phyloP scores from a whole-genome alignment of 805 yeast species.

The Starmerella powellii region DNA sequence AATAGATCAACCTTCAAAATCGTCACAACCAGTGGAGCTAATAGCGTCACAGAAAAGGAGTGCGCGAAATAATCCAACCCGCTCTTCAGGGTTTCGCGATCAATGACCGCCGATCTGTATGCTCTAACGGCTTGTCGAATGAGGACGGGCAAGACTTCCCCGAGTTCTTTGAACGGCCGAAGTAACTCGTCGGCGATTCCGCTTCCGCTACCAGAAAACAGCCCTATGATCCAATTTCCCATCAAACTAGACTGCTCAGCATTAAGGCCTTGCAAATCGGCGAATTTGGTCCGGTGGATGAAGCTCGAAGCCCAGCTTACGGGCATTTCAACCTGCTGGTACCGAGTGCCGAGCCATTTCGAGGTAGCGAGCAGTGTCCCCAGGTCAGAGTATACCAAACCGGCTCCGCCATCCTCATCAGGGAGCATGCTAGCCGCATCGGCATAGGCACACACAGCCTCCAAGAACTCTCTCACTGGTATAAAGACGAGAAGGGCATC shows the following conservation, averaged over 20 bases:
- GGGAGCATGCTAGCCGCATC: slow-evolving; percentile 11
- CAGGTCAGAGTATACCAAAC: slow-evolving; percentile 13
- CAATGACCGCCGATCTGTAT: slow-evolving; percentile 42
- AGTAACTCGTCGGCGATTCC: slow-evolving; percentile 59
- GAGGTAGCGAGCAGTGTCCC: slow-evolving; percentile 7
- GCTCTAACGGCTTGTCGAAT: slow-evolving; percentile 63
- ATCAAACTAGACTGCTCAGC: slow-evolving; percentile 28
- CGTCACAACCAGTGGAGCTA: slow-evolving; percentile 40
- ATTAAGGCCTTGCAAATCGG: slow-evolving; percentile 4
- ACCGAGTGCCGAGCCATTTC: background rate
- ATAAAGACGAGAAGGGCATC: slow-evolving; percentile 36
- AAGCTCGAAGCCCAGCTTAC: slow-evolving; percentile 6
- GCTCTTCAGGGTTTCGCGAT: slow-evolving; percentile 48
- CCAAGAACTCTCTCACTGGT: slow-evolving; percentile 35
- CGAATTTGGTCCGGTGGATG: slow-evolving; percentile 1
- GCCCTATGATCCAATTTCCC: slow-evolving; percentile 65
- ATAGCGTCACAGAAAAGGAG: slow-evolving; percentile 52
- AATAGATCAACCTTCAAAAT: slow-evolving; percentile 37
- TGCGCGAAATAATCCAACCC: slow-evolving; percentile 84
- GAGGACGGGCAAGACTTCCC: slow-evolving; percentile 52
- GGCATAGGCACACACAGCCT: slow-evolving; percentile 37
- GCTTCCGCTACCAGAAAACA: slow-evolving; percentile 73
- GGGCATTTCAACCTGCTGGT: background rate
- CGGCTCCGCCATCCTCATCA: slow-evolving; percentile 15
- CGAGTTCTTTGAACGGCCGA: slow-evolving; percentile 53